Evolutionary conservation across 1,284 basidiomycete genomes (phyloP).

Genomic region (Ceratorhiza oryzae-sativae): DNA sequence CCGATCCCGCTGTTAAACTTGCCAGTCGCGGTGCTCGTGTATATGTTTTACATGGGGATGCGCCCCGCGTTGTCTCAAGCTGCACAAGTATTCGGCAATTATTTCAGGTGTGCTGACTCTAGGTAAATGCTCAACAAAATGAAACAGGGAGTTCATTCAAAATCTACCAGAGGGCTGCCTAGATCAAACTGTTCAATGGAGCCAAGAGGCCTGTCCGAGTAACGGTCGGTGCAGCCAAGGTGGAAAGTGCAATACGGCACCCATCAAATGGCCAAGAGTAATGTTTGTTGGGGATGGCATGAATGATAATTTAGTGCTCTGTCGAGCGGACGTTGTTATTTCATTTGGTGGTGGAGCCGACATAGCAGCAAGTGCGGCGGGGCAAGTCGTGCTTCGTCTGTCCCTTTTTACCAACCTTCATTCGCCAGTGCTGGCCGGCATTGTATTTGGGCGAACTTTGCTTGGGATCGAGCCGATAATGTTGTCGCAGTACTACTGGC

Average conservation of each 20-base stretch:
- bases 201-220: no score
- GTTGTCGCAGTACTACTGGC: conserved; percentile 72
- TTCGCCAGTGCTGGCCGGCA: conserved; percentile 56
- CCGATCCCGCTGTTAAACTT: conserved; percentile 58
- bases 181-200: no score
- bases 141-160: conserved; percentile 67
- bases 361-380: conserved; percentile 77
- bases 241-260: background rate
- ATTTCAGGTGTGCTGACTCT: conserved; percentile 73
- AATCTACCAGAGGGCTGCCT: conserved; percentile 44
- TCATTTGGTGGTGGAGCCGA: conserved; percentile 73
- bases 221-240: no score
- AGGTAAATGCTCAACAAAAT: conserved; percentile 78
- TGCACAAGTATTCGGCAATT: conserved; percentile 60
- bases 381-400: conserved; percentile 71
- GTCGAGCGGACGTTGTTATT: conserved; percentile 74
- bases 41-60: conserved; percentile 86
- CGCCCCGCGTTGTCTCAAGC: conserved; percentile 79
- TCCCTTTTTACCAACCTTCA: conserved; percentile 56
- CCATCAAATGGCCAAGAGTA: conserved; percentile 49
- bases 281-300: conserved; percentile 82
- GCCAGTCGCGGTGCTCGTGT: conserved; percentile 62
- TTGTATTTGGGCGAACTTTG: conserved; percentile 56
- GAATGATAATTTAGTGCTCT: conserved; percentile 79
- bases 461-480: conserved; percentile 77